phyloP scores from a whole-genome alignment of 2,329 filamentous ascomycete genomes.

The Coleophoma eucalyptorum region DNA sequence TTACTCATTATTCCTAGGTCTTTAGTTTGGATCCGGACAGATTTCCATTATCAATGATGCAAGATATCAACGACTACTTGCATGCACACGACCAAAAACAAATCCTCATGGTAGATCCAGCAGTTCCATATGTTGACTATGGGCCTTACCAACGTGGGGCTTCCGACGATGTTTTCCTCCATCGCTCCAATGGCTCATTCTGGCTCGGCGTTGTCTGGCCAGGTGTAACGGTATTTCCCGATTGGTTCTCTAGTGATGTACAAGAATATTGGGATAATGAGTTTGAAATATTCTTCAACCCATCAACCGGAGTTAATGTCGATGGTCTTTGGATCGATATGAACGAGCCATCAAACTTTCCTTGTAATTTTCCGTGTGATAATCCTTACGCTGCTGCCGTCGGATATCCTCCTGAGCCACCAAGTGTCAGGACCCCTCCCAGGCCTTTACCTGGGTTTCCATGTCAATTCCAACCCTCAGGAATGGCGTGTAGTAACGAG shows the following conservation, averaged over 20 bases:
- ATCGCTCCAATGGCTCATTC: conserved; percentile 49
- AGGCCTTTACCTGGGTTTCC: conserved; percentile 67
- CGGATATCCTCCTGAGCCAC: conserved; percentile 55
- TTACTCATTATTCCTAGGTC: conserved; percentile 25
- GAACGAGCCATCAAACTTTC: conserved; percentile 51
- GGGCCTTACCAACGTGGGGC: conserved; percentile 48
- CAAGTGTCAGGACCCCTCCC: conserved; percentile 59
- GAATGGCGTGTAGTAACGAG: conserved; percentile 30
- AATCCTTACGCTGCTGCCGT: conserved; percentile 30
- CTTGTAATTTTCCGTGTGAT: conserved; percentile 51
- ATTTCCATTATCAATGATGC: conserved; percentile 59
- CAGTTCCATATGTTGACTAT: conserved; percentile 50
- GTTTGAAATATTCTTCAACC: conserved; percentile 61
- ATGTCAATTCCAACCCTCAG: conserved; percentile 58
- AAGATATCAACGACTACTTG: conserved; percentile 61
- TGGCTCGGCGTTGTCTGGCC: conserved; percentile 73
- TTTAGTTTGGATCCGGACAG: conserved; percentile 63
- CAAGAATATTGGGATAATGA: conserved; percentile 67
- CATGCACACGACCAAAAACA: conserved; percentile 67
- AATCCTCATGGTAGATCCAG: conserved; percentile 76
- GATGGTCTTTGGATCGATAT: conserved; percentile 78
- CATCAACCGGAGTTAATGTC: conserved; percentile 64
- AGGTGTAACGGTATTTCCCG: conserved; percentile 67
- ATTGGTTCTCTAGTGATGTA: conserved; percentile 69
- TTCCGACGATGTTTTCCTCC: conserved; percentile 42